These are phyloP conservation scores for Phialocephala sp. DNA, from an alignment of 2,329 filamentous ascomycete species.

Conservation along the genomic window DNA sequence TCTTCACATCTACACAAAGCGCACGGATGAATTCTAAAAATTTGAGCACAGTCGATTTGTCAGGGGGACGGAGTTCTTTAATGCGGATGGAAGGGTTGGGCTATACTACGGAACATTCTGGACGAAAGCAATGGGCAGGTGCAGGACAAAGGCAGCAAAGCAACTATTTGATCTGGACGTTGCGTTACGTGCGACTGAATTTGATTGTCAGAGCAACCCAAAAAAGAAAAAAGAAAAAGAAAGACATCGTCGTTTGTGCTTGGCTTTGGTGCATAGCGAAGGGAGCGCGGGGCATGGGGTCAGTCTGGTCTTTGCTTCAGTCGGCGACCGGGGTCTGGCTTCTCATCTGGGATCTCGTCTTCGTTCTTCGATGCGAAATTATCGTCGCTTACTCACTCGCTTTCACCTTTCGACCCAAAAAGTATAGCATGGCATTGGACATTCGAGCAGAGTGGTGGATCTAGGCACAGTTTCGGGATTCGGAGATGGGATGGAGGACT, in stretches of 20 bases:
- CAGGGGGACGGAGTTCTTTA: slow-evolving; percentile 44
- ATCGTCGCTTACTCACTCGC: neutral
- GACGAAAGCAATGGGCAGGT: slow-evolving; percentile 16
- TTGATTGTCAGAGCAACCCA: slow-evolving; percentile 27
- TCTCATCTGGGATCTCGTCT: neutral
- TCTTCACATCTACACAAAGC: slow-evolving; percentile 19
- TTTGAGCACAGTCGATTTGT: slow-evolving; percentile 34
- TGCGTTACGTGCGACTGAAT: slow-evolving; percentile 14
- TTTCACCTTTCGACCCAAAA: neutral
- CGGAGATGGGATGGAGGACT: neutral
- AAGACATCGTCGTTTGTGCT: slow-evolving; percentile 18
- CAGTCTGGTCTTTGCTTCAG: slow-evolving; percentile 8
- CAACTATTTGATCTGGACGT: slow-evolving; percentile 9
- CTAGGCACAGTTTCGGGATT: neutral
- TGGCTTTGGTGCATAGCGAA: slow-evolving; percentile 39
- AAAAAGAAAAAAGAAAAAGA: slow-evolving; percentile 24
- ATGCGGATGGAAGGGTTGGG: slow-evolving; percentile 42
- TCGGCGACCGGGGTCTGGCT: slow-evolving; percentile 9
- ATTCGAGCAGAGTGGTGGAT: slow-evolving; percentile 5
- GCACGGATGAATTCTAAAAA: slow-evolving; percentile 32
- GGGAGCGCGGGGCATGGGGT: slow-evolving; percentile 32
- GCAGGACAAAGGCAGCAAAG: slow-evolving; percentile 22
- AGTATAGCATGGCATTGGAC: neutral
- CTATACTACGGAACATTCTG: slow-evolving; percentile 32
- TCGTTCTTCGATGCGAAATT: slow-evolving; percentile 3